These are phyloP conservation scores for Geotrichum citri-aurantii DNA, from an alignment of 1,139 yeast species.

Conservation along the genomic window DNA sequence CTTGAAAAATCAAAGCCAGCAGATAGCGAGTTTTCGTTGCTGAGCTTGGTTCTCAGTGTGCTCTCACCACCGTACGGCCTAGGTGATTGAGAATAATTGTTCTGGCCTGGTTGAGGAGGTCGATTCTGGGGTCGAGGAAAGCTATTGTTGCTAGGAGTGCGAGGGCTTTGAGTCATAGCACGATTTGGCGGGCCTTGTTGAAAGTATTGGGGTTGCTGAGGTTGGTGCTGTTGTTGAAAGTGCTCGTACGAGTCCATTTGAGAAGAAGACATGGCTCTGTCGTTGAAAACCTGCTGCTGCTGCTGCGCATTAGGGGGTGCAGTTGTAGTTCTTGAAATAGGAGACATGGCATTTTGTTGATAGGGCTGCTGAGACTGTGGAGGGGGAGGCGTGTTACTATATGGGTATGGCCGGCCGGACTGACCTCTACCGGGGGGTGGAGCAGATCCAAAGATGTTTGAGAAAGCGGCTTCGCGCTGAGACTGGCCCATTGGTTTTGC, in stretches of 20 bases:
- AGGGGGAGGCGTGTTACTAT: slow-evolving; percentile 6
- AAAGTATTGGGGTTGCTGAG: background rate
- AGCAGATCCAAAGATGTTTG: slow-evolving; percentile 36
- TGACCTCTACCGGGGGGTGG: slow-evolving; percentile 34
- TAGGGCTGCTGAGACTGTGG: slow-evolving; percentile 13
- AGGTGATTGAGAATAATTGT: background rate
- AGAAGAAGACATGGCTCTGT: background rate
- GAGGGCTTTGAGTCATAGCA: background rate
- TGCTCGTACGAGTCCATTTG: background rate
- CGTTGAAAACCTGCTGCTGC: background rate
- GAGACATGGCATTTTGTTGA: slow-evolving; percentile 11
- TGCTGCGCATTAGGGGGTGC: background rate
- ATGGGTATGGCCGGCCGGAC: slow-evolving; percentile 1
- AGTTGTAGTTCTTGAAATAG: background rate
- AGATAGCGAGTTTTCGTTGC: slow-evolving; percentile 4
- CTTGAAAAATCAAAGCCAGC: slow-evolving; percentile 15
- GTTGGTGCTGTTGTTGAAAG: background rate
- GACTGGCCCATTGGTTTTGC: slow-evolving; percentile 20
- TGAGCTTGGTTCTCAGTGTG: background rate
- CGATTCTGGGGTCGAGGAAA: background rate
- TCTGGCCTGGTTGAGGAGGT: background rate
- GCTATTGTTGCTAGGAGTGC: background rate
- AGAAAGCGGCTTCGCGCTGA: slow-evolving; percentile 34
- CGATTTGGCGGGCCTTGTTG: background rate
- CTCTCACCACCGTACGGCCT: background rate